phyloP scores from a whole-genome alignment of 805 yeast species.

The Saccharomycopsis synnaedendra region DNA sequence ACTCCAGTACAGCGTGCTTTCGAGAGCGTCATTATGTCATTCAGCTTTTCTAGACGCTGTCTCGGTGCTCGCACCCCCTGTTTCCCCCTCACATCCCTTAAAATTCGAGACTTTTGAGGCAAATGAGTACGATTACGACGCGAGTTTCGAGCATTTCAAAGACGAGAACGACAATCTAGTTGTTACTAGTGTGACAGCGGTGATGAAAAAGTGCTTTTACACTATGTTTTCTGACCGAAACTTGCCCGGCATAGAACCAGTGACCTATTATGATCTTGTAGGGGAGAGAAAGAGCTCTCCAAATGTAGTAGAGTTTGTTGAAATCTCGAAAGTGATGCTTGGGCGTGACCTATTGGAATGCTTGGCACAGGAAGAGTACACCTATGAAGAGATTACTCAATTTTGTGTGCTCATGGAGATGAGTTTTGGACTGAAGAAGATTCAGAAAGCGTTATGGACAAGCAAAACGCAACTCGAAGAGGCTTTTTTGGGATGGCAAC shows the following conservation, averaged over 20 bases:
- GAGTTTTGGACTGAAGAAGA: no score
- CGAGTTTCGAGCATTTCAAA: slow-evolving; percentile 2
- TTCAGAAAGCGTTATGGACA: no score
- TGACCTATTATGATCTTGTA: background rate
- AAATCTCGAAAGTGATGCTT: background rate
- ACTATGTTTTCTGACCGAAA: background rate
- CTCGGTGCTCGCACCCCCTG: no score
- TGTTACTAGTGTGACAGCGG: background rate
- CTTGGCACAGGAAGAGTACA: background rate
- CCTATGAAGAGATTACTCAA: background rate
- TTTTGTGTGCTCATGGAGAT: background rate
- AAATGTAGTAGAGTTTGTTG: background rate
- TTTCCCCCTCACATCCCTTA: background rate
- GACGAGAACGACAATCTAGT: background rate
- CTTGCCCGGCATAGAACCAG: background rate
- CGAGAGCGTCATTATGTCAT: background rate
- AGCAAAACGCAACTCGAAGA: no score
- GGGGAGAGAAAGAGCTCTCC: background rate
- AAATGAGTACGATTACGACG: slow-evolving; percentile 2
- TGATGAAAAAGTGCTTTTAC: background rate
- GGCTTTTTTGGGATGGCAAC: no score
- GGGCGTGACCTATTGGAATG: background rate
- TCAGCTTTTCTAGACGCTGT: no score
- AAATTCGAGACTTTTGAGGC: background rate
- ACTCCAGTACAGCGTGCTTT: background rate